Percentiles rank a stretch among this genome's conserved stretches.
phyloP scores from a whole-genome alignment of 2,329 filamentous ascomycete genomes.

The Fusarium illudens region DNA sequence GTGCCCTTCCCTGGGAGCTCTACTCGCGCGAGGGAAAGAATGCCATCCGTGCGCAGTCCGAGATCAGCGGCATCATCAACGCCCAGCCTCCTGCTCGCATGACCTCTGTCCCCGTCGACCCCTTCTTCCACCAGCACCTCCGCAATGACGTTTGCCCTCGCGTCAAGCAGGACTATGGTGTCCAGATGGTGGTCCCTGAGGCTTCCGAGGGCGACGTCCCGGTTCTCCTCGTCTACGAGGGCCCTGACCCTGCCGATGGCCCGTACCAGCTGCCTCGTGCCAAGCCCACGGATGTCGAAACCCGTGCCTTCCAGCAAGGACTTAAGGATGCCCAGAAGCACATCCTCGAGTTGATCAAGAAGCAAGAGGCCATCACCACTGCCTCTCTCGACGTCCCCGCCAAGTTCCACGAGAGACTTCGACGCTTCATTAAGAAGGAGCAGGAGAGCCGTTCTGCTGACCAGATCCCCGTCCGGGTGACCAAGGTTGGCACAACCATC shows the following conservation, averaged over 20 bases:
- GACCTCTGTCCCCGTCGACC: conserved; percentile 72
- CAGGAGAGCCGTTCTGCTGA: conserved; percentile 65
- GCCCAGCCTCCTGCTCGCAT: conserved; percentile 79
- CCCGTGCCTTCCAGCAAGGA: conserved; percentile 62
- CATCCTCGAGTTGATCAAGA: conserved; percentile 65
- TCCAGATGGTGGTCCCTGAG: conserved; percentile 77
- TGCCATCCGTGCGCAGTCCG: conserved; percentile 75
- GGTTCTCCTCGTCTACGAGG: conserved; percentile 79
- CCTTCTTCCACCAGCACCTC: conserved; percentile 81
- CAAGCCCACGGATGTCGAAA: conserved; percentile 60
- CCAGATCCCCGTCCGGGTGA: conserved; percentile 68
- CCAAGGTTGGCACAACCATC: conserved; percentile 67
- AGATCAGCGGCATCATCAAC: conserved; percentile 77
- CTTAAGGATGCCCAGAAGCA: conserved; percentile 65
- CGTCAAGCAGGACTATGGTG: conserved; percentile 74
- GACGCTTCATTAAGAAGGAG: conserved; percentile 71
- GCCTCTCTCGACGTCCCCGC: conserved; percentile 64
- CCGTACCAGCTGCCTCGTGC: conserved; percentile 64
- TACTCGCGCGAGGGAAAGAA: conserved; percentile 90
- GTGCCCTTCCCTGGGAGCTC: conserved; percentile 83
- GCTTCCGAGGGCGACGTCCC: conserved; percentile 65
- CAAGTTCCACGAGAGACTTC: conserved; percentile 71
- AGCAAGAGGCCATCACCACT: conserved; percentile 64
- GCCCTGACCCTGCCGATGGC: conserved; percentile 57
- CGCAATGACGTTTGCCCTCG: conserved; percentile 69